A percentile compares a stretch with the other conserved stretches of the same genome.
These are phyloP conservation scores for Russula foetens DNA, from an alignment of 768 basidiomycete genomes.

Conservation along the genomic window DNA sequence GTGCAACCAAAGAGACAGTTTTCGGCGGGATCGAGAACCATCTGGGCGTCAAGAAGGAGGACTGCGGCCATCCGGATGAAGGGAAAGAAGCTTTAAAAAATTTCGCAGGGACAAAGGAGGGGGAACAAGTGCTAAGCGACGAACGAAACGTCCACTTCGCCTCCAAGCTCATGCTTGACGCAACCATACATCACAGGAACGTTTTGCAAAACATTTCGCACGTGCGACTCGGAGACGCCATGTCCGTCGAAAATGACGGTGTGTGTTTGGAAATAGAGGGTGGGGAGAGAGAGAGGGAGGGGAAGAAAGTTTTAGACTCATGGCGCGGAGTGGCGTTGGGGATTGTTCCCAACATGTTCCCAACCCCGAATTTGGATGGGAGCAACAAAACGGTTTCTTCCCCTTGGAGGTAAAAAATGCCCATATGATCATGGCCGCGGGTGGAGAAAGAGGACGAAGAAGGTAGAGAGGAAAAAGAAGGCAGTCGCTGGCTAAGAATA, in stretches of 20 bases:
- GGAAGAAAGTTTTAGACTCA: slow-evolving; percentile 1
- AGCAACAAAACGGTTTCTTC: background rate
- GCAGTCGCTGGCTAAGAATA: background rate
- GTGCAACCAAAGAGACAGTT: slow-evolving; percentile 4
- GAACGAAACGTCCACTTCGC: too few species aligned
- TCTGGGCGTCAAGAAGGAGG: slow-evolving; percentile 2
- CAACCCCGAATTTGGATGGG: background rate
- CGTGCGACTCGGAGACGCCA: background rate
- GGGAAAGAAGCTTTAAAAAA: slow-evolving; percentile 7
- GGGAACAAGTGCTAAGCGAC: background rate
- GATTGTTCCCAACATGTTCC: too few species aligned
- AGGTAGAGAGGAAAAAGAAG: background rate
- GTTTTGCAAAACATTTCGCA: background rate
- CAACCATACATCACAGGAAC: slow-evolving; percentile 5
- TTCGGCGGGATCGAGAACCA: slow-evolving; percentile 14
- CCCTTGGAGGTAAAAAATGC: background rate
- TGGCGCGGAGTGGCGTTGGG: background rate
- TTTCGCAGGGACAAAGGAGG: background rate
- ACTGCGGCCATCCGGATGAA: slow-evolving; percentile 4
- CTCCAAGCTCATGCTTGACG: background rate
- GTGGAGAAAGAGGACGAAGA: background rate
- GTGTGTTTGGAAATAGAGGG: background rate
- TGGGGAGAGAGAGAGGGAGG: background rate
- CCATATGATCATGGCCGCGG: background rate
- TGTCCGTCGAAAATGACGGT: background rate